Evolutionary conservation across 495 filamentous ascomycete genomes (phyloP), one percentile per base, ranked within the genome.

Genomic region (Penicillium psychrofluorescens): DNA sequence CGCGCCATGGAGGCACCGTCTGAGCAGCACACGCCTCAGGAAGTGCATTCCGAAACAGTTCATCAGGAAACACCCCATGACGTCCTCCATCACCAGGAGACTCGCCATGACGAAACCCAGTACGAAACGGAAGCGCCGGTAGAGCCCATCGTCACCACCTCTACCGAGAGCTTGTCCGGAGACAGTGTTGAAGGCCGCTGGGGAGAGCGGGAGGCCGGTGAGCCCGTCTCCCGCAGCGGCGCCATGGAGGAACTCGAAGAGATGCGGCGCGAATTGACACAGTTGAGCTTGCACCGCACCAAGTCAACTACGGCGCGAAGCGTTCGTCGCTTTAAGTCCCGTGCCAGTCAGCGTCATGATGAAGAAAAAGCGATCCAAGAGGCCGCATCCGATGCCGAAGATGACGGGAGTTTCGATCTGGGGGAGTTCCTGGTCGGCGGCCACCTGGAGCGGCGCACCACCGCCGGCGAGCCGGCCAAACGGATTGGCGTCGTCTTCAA

Each of bases 401-500:
- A 47, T 11, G 75, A 76, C 11, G 74, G 75, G 1, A 79, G 75
- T 6, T 90, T 94, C 51, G 76, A 86, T 43, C 64, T 94, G 1
- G 80, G 76, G 27, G 67, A 79, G 35, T 94, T 94, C 58, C 75
- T 94, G 61, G 74, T 80, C 8, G 83, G 88, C 36, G 88, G 88
- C 11, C 84, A 86, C 48, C 82, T 94, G 45, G 88, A 90, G 64
- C 88, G 85, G 54, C 77, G 86, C 11, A 78, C 77, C 2, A 81
- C 82, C 10, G 59, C 59, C 34, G 79, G 78, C 6, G 76, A 75
- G 28, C 87, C 86, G 0, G 77, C 82, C 33, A 95, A 94, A 68
- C 88, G 85, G 53, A 78, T 95, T 14, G 90, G 90, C 4, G 84
- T 95, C 1, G 72, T 90, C 1, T 95, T 87, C 65, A 86, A 85